These are phyloP conservation scores for Carex kokanica DNA, from an alignment of 176 grass and related monocot species.

Conservation along the genomic window DNA sequence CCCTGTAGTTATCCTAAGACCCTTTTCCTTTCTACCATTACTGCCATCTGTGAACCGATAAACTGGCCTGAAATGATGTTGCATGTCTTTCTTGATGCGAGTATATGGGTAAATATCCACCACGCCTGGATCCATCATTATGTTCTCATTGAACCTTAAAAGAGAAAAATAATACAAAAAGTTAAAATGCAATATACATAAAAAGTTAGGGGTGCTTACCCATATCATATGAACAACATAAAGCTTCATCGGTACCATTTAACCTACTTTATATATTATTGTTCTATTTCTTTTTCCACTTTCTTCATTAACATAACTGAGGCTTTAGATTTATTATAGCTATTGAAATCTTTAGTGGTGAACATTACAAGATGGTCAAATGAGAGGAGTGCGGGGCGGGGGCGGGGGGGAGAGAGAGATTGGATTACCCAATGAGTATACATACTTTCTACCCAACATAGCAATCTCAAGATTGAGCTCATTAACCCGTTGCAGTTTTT, in stretches of 20 bases:
- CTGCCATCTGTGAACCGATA: slow-evolving; percentile 22
- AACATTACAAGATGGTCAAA: not conserved
- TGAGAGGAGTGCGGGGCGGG: not conserved
- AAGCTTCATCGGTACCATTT: not conserved
- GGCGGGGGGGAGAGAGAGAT: not conserved
- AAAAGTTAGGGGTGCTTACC: too few relatives aligned
- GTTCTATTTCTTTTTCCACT: not conserved
- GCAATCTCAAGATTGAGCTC: slow-evolving; percentile 78
- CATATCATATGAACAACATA: not conserved
- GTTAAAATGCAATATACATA: slow-evolving; percentile 23
- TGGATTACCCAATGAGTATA: slow-evolving; percentile 36
- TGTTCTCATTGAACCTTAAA: slow-evolving; percentile 89
- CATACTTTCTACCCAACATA: slow-evolving; percentile 87
- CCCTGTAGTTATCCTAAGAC: slow-evolving; percentile 55
- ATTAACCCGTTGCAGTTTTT: slow-evolving; percentile 73
- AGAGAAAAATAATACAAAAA: slow-evolving; percentile 7
- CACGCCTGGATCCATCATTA: slow-evolving; percentile 76
- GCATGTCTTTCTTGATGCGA: slow-evolving; percentile 49
- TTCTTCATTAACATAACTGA: not conserved
- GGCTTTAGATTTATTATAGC: not conserved
- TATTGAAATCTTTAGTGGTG: not conserved
- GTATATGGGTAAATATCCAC: slow-evolving; percentile 89
- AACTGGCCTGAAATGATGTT: slow-evolving; percentile 56
- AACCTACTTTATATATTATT: not conserved
- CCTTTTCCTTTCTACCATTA: slow-evolving; percentile 54